phyloP scores from a whole-genome alignment of 257 asterid genomes.

The Primulina huaijiensis region DNA sequence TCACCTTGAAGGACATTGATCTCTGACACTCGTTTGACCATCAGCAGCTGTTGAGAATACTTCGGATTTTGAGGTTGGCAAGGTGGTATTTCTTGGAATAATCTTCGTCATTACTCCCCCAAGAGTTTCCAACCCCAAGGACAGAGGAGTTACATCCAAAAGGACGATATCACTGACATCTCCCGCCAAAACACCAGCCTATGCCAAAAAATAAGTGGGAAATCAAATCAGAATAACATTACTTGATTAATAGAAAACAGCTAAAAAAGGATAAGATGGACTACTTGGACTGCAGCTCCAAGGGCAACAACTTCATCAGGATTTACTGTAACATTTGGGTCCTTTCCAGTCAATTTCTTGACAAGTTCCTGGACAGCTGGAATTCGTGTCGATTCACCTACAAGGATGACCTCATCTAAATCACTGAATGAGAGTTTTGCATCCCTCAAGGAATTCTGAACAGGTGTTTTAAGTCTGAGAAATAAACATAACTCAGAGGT shows the following conservation, averaged over 20 bases:
- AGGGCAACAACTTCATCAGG: conserved; percentile 75
- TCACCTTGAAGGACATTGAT: conserved; percentile 36
- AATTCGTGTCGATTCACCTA: conserved; percentile 65
- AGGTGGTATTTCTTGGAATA: conserved; percentile 34
- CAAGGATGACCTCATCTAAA: conserved; percentile 56
- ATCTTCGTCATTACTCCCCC: conserved; percentile 36
- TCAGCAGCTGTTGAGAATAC: conserved; percentile 37
- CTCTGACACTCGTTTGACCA: conserved; percentile 31
- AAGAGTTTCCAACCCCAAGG: conserved; percentile 35
- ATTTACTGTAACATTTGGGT: conserved; percentile 59
- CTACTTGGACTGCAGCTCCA: conserved; percentile 69
- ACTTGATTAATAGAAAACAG: background rate
- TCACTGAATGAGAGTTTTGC: conserved; percentile 55
- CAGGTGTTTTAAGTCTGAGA: conserved; percentile 75
- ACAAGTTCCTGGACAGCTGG: conserved; percentile 68
- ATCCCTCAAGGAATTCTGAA: conserved; percentile 56
- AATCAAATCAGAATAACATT: background rate
- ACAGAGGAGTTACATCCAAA: conserved; percentile 35
- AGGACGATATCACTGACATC: conserved; percentile 28
- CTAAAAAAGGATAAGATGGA: background rate
- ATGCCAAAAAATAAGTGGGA: background rate
- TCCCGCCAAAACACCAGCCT: conserved; percentile 28
- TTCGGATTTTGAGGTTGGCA: conserved; percentile 33
- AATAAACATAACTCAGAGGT: background rate
- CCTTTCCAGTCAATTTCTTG: conserved; percentile 57